Conservation (phyloP, 2,329 filamentous ascomycete genomes). For the Trichoderma koningii region DNA sequence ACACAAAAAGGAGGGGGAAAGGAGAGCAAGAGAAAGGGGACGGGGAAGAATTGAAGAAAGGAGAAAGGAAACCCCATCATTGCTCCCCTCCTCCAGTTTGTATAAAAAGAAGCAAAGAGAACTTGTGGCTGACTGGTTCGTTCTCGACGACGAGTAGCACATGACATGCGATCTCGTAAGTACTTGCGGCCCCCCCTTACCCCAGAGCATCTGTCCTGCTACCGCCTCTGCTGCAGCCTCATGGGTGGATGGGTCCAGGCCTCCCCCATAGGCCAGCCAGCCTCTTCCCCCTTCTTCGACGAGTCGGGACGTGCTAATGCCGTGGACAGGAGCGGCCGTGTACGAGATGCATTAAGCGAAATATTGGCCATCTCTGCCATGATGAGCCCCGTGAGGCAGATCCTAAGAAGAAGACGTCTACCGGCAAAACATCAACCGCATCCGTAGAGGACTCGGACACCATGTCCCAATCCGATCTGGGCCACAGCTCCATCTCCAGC, state of each 20-base stretch:
- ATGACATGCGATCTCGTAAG: slow-evolving; percentile 91
- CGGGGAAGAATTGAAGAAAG: neutral
- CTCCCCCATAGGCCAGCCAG: neutral
- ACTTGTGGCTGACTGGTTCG: slow-evolving; percentile 35
- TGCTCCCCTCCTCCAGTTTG: neutral
- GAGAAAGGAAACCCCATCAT: neutral
- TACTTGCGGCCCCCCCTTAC: slow-evolving; percentile 33
- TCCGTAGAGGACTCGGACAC: slow-evolving; percentile 63
- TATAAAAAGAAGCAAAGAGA: slow-evolving; percentile 12
- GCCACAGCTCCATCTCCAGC: slow-evolving; percentile 57
- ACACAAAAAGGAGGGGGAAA: neutral
- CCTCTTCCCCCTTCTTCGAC: neutral
- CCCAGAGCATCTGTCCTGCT: neutral
- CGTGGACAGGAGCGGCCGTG: slow-evolving; percentile 81
- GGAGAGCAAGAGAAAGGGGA: neutral
- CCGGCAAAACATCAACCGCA: slow-evolving; percentile 48
- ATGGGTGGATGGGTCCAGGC: neutral
- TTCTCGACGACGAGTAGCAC: slow-evolving; percentile 57
- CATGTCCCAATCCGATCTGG: slow-evolving; percentile 51
- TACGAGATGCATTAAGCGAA: slow-evolving; percentile 95
- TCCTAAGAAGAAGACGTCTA: slow-evolving; percentile 75
- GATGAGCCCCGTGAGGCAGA: slow-evolving; percentile 90
- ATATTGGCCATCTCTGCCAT: slow-evolving; percentile 97
- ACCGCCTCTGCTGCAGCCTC: neutral
- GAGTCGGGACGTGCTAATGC: slow-evolving; percentile 33